Conservation (phyloP, 1,139 yeast genomes). For the Hyphopichia fennica region DNA sequence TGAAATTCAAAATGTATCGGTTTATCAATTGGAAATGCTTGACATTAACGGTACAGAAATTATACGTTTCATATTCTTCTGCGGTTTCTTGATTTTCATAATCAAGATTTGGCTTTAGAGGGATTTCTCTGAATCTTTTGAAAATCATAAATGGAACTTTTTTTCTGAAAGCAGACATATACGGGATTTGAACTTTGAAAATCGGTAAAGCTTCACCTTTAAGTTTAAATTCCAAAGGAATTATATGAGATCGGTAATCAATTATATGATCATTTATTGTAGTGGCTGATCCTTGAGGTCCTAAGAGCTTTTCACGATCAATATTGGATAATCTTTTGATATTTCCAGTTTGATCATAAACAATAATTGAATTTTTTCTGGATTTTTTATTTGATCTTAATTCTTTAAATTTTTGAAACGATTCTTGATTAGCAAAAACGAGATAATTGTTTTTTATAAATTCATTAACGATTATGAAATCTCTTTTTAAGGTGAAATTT, state of each 20-base stretch:
- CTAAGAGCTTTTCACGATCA: background rate
- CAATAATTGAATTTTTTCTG: constrained; percentile 20
- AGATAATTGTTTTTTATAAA: constrained; percentile 30
- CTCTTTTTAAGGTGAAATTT: constrained; percentile 27
- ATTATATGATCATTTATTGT: constrained; percentile 11
- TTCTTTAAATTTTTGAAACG: constrained; percentile 32
- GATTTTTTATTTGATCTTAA: constrained; percentile 25
- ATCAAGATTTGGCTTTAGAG: constrained; percentile 21
- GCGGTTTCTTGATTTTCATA: constrained; percentile 6
- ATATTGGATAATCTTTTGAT: constrained; percentile 14
- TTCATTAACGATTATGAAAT: constrained; percentile 31
- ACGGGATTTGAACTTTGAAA: constrained; percentile 36
- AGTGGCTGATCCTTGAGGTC: background rate
- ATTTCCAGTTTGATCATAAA: constrained; percentile 25
- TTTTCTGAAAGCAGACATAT: constrained; percentile 37
- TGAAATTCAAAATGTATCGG: constrained; percentile 31
- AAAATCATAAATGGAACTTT: constrained; percentile 37
- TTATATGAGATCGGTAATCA: constrained; percentile 33
- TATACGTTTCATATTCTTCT: constrained; percentile 31
- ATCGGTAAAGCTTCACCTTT: constrained; percentile 41
- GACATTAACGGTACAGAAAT: constrained; percentile 33
- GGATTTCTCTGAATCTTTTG: constrained; percentile 32
- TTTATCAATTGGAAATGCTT: constrained; percentile 29
- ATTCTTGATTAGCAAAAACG: constrained; percentile 30
- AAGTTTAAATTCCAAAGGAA: constrained; percentile 32